phyloP scores from a whole-genome alignment of 768 basidiomycete genomes.

The Pulveroboletus sp. region DNA sequence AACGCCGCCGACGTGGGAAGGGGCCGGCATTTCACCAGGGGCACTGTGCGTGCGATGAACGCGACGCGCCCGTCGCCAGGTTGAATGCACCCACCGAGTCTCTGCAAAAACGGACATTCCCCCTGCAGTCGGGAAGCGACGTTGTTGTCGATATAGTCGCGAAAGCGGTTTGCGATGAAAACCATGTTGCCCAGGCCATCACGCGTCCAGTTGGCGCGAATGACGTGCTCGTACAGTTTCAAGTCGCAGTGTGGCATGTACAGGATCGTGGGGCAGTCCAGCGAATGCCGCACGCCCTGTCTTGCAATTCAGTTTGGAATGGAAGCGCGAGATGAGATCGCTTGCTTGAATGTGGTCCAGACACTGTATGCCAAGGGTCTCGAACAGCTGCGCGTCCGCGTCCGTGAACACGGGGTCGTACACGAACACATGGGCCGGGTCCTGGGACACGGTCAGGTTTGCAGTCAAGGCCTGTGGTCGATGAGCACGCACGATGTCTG shows the following conservation, averaged over 20 bases:
- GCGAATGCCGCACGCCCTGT: conserved; percentile 34
- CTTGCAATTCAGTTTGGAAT: conserved; percentile 9
- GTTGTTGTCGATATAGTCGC: conserved; percentile 64
- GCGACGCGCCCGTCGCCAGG: neutral
- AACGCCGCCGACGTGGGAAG: conserved; percentile 50
- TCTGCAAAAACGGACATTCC: conserved; percentile 51
- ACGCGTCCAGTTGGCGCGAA: conserved; percentile 59
- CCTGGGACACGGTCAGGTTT: conserved; percentile 34
- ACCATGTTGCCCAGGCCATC: conserved; percentile 46
- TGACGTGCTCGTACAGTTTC: conserved; percentile 62
- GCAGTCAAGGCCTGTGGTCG: neutral
- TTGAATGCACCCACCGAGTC: conserved; percentile 45
- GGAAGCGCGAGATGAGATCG: conserved; percentile 20
- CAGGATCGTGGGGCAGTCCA: conserved; percentile 52
- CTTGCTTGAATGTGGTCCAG: conserved; percentile 51
- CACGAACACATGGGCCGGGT: conserved; percentile 44
- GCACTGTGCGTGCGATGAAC: conserved; percentile 36
- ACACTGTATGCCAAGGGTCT: conserved; percentile 32
- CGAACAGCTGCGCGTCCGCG: conserved; percentile 54
- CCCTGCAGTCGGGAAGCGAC: conserved; percentile 47
- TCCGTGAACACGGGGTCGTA: conserved; percentile 77
- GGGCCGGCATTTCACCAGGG: conserved; percentile 43
- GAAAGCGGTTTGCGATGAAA: conserved; percentile 63
- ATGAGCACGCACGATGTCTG: conserved; percentile 68
- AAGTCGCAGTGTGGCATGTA: conserved; percentile 83